Conservation (phyloP, 75 land plant genomes). For the Chamaecyparis obtusa region DNA sequence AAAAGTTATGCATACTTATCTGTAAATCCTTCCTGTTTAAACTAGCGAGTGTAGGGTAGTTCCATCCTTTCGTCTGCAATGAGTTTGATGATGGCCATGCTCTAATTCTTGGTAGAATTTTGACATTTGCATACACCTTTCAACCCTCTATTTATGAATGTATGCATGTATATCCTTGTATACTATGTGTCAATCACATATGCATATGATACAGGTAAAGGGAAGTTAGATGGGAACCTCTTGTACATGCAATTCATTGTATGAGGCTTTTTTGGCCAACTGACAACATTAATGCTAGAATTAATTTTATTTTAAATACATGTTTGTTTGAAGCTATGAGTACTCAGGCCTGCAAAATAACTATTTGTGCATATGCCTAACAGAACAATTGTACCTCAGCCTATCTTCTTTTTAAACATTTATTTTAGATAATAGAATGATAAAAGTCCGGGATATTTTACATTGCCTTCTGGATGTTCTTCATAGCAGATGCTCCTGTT, state of each 20-base stretch:
- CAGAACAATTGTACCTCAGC: background rate
- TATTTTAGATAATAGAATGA: background rate
- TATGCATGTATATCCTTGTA: too few species aligned
- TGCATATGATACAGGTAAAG: background rate
- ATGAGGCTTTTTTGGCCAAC: background rate
- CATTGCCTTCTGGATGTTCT: constrained; percentile 31
- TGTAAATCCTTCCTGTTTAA: background rate
- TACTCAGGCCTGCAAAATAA: background rate
- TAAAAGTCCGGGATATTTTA: constrained; percentile 7
- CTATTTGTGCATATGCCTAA: background rate
- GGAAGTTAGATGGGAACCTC: background rate
- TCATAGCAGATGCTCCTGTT: constrained; percentile 38
- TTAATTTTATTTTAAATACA: background rate
- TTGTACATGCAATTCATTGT: background rate
- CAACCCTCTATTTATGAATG: background rate
- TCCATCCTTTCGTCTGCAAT: background rate
- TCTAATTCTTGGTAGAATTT: background rate
- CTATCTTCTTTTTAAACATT: background rate
- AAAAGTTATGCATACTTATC: background rate
- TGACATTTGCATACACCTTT: background rate
- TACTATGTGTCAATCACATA: background rate
- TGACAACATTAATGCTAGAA: background rate
- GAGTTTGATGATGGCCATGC: background rate
- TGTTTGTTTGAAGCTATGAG: background rate
- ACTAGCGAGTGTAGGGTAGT: background rate